Conservation (phyloP, 306 rosid species). For the Quercus alba region DNA sequence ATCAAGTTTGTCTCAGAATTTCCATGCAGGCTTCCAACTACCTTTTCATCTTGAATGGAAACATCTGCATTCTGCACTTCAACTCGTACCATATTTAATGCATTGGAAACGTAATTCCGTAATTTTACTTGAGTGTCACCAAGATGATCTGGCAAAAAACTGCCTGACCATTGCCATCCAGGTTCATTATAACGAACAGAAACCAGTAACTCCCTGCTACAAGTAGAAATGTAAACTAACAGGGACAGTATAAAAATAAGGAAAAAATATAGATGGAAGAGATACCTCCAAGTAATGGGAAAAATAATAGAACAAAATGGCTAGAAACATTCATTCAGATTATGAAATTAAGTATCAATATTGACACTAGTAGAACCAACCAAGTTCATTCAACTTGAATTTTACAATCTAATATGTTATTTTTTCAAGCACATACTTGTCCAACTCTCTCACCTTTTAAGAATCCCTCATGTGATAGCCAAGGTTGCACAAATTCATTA, state of each 20-base stretch:
- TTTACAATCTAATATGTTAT: not conserved
- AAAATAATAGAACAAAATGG: not conserved
- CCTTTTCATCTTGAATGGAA: slow-evolving; percentile 67
- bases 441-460: not conserved
- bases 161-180: slow-evolving; percentile 99
- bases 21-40: slow-evolving; percentile 85
- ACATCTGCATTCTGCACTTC: slow-evolving; percentile 98
- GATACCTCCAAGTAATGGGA: not conserved
- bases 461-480: not conserved
- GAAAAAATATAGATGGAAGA: not conserved
- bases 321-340: not conserved
- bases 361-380: not conserved
- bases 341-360: not conserved
- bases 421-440: not conserved
- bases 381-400: not conserved
- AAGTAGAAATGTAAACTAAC: slow-evolving; percentile 18
- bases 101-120: slow-evolving; percentile 69
- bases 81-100: slow-evolving; percentile 69
- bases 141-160: slow-evolving; percentile 84
- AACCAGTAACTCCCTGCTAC: slow-evolving; percentile 82
- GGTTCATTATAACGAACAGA: slow-evolving; percentile 77
- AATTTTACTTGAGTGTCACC: slow-evolving; percentile 95
- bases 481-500: not conserved
- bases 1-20: slow-evolving; percentile 89
- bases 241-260: slow-evolving; percentile 5